phyloP scores from a whole-genome alignment of 495 filamentous ascomycete genomes.

The Poronia punctata region DNA sequence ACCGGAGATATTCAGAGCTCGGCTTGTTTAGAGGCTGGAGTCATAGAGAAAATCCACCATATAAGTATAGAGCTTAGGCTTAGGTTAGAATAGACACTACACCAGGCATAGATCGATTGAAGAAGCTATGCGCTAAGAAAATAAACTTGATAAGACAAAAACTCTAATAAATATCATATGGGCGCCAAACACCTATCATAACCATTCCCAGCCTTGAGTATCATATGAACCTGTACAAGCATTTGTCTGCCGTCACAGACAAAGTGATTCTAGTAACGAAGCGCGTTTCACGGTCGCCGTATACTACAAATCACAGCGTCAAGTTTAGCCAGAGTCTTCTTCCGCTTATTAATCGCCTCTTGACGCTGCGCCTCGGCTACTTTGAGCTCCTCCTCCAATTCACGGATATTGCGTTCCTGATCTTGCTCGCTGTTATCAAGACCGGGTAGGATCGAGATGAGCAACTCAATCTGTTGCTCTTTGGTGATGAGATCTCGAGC shows the following conservation, averaged over 20 bases:
- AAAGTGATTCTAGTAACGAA: no score
- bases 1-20: no score
- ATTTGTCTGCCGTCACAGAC: conserved; percentile 4
- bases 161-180: background rate
- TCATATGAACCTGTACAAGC: conserved; percentile 7
- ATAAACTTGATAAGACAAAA: no score
- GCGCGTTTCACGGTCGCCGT: conserved; percentile 39
- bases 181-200: background rate
- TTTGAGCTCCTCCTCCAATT: conserved; percentile 68
- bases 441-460: conserved; percentile 80
- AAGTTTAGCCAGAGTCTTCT: conserved; percentile 56
- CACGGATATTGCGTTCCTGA: conserved; percentile 67
- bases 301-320: conserved; percentile 60
- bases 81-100: no score
- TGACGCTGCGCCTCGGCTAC: conserved; percentile 65
- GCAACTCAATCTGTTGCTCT: conserved; percentile 86
- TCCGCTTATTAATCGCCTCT: conserved; percentile 64
- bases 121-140: no score
- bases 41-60: no score
- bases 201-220: conserved; percentile 2
- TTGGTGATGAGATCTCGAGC: conserved; percentile 82
- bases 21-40: no score
- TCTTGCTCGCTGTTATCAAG: conserved; percentile 77
- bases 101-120: no score
- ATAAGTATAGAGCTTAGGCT: no score